Base-by-base conservation (phyloP, 139 green algal genomes). In the Picochlorum sp. region DNA sequence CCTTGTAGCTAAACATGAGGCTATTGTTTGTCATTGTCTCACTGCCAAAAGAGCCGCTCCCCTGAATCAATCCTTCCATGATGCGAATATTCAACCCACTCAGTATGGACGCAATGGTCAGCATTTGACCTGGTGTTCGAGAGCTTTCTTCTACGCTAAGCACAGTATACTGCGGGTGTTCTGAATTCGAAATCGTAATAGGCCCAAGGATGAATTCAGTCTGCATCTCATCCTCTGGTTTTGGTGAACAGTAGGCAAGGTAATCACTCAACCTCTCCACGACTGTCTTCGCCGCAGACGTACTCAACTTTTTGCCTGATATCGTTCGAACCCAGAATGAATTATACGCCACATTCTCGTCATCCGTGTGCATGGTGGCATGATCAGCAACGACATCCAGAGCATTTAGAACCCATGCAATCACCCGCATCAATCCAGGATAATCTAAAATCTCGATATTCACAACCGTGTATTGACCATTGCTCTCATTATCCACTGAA, bases 51-150 rank as follows among this genome's bases (percentile, higher is more conserved):
- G 34, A 41, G 34, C 14, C 61, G 49, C 58, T 38, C 14, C 62
- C 74, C 58, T 83, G 75, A 44, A 85, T 83, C 21, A 80, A 46
- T 10, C 72, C 79, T 41, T 84, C 63, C n/a, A 75, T 49, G 15
- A 85, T 77, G 20, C 51, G 46, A 3, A 77, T 47, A 30, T 79
- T 82, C 14, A 85, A 34, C 16, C 77, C 79, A 34, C 71, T 74
- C 58, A 85, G 65, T 9, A 73, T 78, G 1, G 78, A 83, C 1
- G 78, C 79, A 15, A 85, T 50, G 16, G 85, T 73, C n/a, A 85
- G 70, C 21, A 85, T 44, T 50, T 76, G 73, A 18, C 76, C 72
- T 8, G 66, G 70, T 1, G 58, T 69, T 2, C 58, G 58, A 11
- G 15, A 6, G 4, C 34, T 16, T 49, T 77, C 71, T 34, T 30